Evolutionary conservation across 257 asterid genomes (phyloP).

Genomic region (Nyctanthes arbortristis): DNA sequence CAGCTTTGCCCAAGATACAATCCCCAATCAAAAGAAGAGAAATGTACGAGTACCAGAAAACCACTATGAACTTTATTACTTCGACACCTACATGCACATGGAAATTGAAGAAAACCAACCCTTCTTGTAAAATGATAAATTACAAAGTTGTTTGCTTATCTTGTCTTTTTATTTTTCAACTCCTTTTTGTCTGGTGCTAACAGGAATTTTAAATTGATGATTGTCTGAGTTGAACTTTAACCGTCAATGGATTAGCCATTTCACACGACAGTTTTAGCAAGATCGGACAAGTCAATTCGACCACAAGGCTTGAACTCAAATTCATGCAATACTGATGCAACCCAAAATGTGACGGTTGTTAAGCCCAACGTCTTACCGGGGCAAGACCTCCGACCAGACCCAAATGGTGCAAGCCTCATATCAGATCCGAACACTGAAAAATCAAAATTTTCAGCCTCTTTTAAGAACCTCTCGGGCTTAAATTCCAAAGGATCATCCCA

Average conservation of each 20-base stretch:
- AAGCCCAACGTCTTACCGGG: slow-evolving; percentile 36
- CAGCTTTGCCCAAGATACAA: too few species aligned
- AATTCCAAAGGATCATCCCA: slow-evolving; percentile 31
- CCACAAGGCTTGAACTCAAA: not conserved
- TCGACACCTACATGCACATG: too few species aligned
- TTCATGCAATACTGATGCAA: slow-evolving; percentile 28
- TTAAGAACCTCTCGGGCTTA: slow-evolving; percentile 28
- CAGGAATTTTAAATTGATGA: too few species aligned
- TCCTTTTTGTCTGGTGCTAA: too few species aligned
- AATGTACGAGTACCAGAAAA: too few species aligned
- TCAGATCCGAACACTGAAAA: slow-evolving; percentile 31
- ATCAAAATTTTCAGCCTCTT: not conserved
- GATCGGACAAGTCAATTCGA: slow-evolving; percentile 24
- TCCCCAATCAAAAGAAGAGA: too few species aligned
- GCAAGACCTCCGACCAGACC: slow-evolving; percentile 35
- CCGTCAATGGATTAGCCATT: slow-evolving; percentile 27
- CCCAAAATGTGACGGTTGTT: slow-evolving; percentile 36
- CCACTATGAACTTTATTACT: too few species aligned
- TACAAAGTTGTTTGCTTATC: too few species aligned
- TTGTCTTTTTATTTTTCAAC: too few species aligned
- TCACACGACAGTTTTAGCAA: slow-evolving; percentile 32
- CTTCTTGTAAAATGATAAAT: too few species aligned
- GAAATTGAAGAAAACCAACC: too few species aligned
- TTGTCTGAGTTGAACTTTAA: slow-evolving; percentile 9
- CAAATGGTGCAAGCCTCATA: slow-evolving; percentile 41